Evolutionary conservation across 176 grass and related monocot genomes (phyloP).

Genomic region (Carex myosuroides): DNA sequence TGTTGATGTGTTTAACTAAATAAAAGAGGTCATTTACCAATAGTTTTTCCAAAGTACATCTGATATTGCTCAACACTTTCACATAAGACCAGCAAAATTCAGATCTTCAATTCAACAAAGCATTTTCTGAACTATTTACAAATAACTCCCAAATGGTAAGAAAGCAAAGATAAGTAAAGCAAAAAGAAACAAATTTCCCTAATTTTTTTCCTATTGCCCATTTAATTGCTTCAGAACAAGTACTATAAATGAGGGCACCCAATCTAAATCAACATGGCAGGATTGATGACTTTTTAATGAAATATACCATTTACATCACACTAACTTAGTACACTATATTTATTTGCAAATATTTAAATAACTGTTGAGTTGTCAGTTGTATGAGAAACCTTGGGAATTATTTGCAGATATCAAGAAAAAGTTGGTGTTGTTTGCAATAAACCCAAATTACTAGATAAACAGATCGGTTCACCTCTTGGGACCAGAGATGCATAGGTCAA

Average conservation of each 20-base stretch:
- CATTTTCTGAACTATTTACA: neutral
- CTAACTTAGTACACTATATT: neutral
- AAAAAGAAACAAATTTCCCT: neutral
- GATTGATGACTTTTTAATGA: neutral
- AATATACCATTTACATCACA: neutral
- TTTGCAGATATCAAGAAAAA: neutral
- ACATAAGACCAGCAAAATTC: neutral
- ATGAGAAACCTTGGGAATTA: neutral
- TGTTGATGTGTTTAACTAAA: neutral
- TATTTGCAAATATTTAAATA: neutral
- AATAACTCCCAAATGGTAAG: neutral
- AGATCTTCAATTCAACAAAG: neutral
- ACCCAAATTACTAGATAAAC: neutral
- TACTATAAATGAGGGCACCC: neutral
- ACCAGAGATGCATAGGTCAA: conserved; percentile 73
- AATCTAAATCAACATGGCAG: neutral
- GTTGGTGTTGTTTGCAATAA: neutral
- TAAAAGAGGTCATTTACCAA: neutral
- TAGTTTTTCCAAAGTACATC: neutral
- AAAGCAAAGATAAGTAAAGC: neutral
- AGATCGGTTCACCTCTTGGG: conserved; percentile 63
- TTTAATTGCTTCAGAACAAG: neutral
- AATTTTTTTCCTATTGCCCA: neutral
- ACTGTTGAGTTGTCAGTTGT: neutral
- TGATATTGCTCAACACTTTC: neutral